Evolutionary conservation across 495 filamentous ascomycete genomes (phyloP).

Genomic region (Aspergillus nanangensis): DNA sequence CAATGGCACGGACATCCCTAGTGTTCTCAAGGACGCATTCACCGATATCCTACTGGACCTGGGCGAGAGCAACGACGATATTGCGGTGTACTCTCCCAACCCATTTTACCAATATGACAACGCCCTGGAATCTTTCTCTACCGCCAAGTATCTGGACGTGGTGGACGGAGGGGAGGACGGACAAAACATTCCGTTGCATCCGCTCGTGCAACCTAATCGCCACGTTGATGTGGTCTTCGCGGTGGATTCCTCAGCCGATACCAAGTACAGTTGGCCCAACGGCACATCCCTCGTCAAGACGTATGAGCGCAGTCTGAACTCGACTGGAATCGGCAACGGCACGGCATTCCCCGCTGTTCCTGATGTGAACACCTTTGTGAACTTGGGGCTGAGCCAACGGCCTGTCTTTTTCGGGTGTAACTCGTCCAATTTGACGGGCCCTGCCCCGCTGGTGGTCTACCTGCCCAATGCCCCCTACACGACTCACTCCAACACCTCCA

Average conservation of each 20-base stretch:
- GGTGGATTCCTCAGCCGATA: slow-evolving; percentile 81
- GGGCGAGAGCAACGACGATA: slow-evolving; percentile 59
- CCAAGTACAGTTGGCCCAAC: slow-evolving; percentile 71
- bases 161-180: slow-evolving; percentile 81
- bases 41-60: slow-evolving; percentile 46
- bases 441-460: slow-evolving; percentile 72
- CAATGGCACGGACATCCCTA: slow-evolving; percentile 45
- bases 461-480: slow-evolving; percentile 78
- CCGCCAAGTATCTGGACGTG: slow-evolving; percentile 56
- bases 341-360: slow-evolving; percentile 79
- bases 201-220: slow-evolving; percentile 71
- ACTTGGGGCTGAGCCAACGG: slow-evolving; percentile 72
- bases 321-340: slow-evolving; percentile 60
- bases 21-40: slow-evolving; percentile 46
- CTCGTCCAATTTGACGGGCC: slow-evolving; percentile 46
- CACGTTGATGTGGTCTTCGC: slow-evolving; percentile 87
- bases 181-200: slow-evolving; percentile 85
- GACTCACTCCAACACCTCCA: slow-evolving; percentile 64
- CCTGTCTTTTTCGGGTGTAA: slow-evolving; percentile 93
- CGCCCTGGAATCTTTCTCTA: slow-evolving; percentile 51
- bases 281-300: slow-evolving; percentile 78
- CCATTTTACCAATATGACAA: slow-evolving; percentile 72
- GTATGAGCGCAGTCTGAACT: slow-evolving; percentile 63
- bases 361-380: slow-evolving; percentile 77
- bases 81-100: slow-evolving; percentile 77